A percentile compares a stretch with the other conserved stretches of the same genome.
phyloP scores from a whole-genome alignment of 805 yeast species.

The Yueomyces sp. region DNA sequence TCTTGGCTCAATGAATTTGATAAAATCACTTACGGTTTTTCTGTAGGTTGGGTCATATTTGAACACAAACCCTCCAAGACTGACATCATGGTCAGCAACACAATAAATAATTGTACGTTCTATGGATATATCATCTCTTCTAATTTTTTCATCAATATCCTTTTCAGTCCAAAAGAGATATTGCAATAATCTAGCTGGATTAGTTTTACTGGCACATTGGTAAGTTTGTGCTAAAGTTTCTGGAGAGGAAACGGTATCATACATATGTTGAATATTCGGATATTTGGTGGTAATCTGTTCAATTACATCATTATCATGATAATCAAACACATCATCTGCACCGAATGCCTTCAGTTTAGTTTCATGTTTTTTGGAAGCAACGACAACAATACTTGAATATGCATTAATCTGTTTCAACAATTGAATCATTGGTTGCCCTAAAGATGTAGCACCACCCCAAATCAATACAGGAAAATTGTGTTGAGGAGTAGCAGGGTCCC shows the following conservation, averaged over 20 bases:
- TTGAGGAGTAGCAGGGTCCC: slow-evolving; percentile 15
- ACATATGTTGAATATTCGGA: slow-evolving; percentile 19
- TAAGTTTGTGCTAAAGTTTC: slow-evolving; percentile 24
- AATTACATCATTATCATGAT: slow-evolving; percentile 32
- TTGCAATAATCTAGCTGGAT: slow-evolving; percentile 25
- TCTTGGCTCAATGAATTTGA: slow-evolving; percentile 16
- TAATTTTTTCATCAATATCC: slow-evolving; percentile 16
- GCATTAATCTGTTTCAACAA: slow-evolving; percentile 36
- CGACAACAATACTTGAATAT: slow-evolving; percentile 31
- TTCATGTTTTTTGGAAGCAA: slow-evolving; percentile 37
- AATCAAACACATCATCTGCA: slow-evolving; percentile 39
- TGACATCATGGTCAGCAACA: slow-evolving; percentile 23
- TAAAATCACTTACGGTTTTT: slow-evolving; percentile 15
- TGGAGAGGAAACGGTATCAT: slow-evolving; percentile 25
- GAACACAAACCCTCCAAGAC: slow-evolving; percentile 15
- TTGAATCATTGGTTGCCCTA: slow-evolving; percentile 48
- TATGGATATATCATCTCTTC: slow-evolving; percentile 21
- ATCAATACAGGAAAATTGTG: slow-evolving; percentile 31
- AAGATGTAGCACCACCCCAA: slow-evolving; percentile 60
- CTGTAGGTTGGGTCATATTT: slow-evolving; percentile 11
- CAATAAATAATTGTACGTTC: slow-evolving; percentile 26
- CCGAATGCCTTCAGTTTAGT: slow-evolving; percentile 31
- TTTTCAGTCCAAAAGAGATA: slow-evolving; percentile 4
- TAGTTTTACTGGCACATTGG: slow-evolving; percentile 23
- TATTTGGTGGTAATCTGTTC: slow-evolving; percentile 28